Evolutionary conservation across 805 yeast genomes (phyloP).

Genomic region (Wickerhamiella sergipiensis): DNA sequence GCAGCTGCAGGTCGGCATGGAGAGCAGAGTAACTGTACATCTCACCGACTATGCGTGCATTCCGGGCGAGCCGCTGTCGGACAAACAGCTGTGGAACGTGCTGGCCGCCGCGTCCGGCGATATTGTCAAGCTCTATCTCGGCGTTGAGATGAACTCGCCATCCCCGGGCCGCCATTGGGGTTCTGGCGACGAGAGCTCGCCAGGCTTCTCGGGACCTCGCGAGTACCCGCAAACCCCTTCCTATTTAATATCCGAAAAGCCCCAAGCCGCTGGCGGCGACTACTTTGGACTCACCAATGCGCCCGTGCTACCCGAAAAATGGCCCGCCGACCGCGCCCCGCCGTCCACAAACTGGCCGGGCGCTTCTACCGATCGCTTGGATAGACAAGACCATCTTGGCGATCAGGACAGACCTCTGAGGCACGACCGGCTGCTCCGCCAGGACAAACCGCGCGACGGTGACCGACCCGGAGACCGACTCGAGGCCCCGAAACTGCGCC

Average conservation of each 20-base stretch:
- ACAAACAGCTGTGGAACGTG: slow-evolving; percentile 18
- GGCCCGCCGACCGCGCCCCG: too few species aligned
- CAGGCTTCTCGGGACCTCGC: slow-evolving; percentile 1
- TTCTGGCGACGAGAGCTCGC: slow-evolving; percentile 13
- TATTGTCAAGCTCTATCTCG: slow-evolving; percentile 15
- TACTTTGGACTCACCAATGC: slow-evolving; percentile 1
- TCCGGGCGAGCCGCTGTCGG: slow-evolving; percentile 21
- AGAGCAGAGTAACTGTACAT: slow-evolving; percentile 28
- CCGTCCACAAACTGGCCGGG: background rate
- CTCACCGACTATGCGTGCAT: slow-evolving; percentile 56
- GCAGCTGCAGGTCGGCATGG: slow-evolving; percentile 21
- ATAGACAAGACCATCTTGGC: background rate
- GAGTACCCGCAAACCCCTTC: slow-evolving; percentile 8
- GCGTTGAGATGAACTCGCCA: slow-evolving; percentile 9
- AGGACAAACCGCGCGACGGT: too few species aligned
- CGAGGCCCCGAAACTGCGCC: background rate
- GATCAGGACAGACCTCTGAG: too few species aligned
- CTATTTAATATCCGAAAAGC: slow-evolving; percentile 1
- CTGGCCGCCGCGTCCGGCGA: slow-evolving; percentile 18
- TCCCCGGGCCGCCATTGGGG: slow-evolving; percentile 12
- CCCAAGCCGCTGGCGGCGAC: slow-evolving; percentile 2
- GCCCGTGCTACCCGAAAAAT: background rate
- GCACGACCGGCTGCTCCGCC: background rate
- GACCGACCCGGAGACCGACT: background rate
- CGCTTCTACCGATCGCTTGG: background rate